phyloP scores from a whole-genome alignment of 1,284 basidiomycete genomes.

The Wallemia mellicola region DNA sequence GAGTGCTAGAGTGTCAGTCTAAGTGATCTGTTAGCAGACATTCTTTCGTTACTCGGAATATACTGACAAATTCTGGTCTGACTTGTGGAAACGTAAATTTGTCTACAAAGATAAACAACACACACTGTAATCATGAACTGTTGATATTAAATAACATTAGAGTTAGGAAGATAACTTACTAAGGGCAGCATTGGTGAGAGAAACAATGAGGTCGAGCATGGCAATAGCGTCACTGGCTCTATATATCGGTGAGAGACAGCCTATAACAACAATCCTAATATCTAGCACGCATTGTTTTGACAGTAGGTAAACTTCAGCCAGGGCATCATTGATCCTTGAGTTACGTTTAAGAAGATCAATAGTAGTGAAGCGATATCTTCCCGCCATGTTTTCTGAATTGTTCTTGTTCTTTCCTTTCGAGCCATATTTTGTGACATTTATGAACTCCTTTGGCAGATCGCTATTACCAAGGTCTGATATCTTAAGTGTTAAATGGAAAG shows the following conservation, averaged over 20 bases:
- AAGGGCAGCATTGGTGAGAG: constrained; percentile 41
- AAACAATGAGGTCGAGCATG: constrained; percentile 52
- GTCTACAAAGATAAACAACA: no score
- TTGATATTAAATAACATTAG: neutral
- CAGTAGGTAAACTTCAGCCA: constrained; percentile 49
- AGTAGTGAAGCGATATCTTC: neutral
- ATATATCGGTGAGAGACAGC: constrained; percentile 23
- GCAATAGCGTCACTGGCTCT: constrained; percentile 68
- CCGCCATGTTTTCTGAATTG: neutral
- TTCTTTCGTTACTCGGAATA: neutral
- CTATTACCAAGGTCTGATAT: constrained; percentile 28
- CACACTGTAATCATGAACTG: neutral
- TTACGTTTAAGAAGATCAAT: constrained; percentile 41
- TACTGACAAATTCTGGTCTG: neutral
- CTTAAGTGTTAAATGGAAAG: constrained; percentile 37
- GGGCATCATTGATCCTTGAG: constrained; percentile 46
- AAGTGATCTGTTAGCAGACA: neutral
- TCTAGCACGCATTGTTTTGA: constrained; percentile 35
- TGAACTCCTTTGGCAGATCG: constrained; percentile 34
- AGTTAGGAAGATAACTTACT: neutral
- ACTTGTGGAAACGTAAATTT: no score
- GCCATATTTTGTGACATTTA: constrained; percentile 24
- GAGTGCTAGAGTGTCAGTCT: constrained; percentile 11
- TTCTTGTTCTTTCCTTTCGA: neutral
- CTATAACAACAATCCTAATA: constrained; percentile 28